Conservation (phyloP, 1,139 yeast species). For the Geotrichum citri-aurantii region DNA sequence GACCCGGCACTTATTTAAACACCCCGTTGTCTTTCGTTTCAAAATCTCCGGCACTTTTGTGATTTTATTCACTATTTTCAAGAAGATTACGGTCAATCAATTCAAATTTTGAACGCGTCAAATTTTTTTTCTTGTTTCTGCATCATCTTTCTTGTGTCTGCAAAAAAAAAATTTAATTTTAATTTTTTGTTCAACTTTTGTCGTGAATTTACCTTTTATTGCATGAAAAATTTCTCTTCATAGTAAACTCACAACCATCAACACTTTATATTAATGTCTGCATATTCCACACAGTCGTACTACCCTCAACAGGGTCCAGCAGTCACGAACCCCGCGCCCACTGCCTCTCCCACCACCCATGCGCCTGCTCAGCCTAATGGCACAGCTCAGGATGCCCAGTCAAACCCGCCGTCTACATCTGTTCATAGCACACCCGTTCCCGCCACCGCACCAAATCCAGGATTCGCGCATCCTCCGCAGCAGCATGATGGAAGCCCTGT, state of each 20-base stretch:
- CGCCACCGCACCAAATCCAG: constrained; percentile 16
- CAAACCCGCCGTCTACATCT: constrained; percentile 7
- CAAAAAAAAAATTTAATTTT: background rate
- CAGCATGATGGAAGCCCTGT: constrained; percentile 9
- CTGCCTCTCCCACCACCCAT: constrained; percentile 4
- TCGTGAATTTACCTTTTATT: background rate
- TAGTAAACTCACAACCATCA: background rate
- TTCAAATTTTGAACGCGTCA: background rate
- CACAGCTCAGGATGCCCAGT: constrained; percentile 15
- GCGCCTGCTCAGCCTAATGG: background rate
- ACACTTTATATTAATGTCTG: constrained; percentile 13
- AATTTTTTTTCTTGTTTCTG: background rate
- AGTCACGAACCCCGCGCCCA: constrained; percentile 12
- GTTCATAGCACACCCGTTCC: constrained; percentile 10
- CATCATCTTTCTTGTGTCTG: background rate
- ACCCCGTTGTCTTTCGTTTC: background rate
- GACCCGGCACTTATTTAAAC: background rate
- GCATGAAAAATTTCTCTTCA: background rate
- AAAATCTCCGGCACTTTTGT: background rate
- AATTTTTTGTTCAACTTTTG: background rate
- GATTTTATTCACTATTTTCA: background rate
- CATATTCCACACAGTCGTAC: constrained; percentile 18
- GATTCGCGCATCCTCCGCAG: constrained; percentile 17
- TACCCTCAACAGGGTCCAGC: constrained; percentile 15
- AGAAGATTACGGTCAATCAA: background rate